Conservation (phyloP, 257 asterid species). For the Paulownia fortunei region DNA sequence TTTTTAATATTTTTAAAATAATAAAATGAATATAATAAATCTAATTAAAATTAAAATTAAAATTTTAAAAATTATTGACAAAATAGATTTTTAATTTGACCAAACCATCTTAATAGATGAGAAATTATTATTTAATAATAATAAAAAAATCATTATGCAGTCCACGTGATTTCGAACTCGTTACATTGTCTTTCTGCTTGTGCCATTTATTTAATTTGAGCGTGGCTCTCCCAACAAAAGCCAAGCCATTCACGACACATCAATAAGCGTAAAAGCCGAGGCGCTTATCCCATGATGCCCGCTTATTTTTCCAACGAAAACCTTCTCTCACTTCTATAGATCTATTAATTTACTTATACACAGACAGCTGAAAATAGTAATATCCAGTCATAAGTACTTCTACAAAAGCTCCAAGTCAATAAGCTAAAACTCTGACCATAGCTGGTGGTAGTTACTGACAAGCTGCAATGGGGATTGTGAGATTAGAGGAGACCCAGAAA, state of each 20-base stretch:
- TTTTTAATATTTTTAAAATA: no score
- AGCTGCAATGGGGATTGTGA: slow-evolving; percentile 69
- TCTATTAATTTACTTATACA: background rate
- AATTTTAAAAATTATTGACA: no score
- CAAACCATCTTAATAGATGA: no score
- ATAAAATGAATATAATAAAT: no score
- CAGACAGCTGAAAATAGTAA: background rate
- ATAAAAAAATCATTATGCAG: no score
- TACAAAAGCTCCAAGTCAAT: no score
- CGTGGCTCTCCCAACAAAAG: background rate
- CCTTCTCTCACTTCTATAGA: background rate
- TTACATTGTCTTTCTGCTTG: no score
- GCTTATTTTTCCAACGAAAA: slow-evolving; percentile 27
- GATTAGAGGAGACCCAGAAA: slow-evolving; percentile 57
- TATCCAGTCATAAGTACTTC: background rate
- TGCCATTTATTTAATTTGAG: background rate
- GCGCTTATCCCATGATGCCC: slow-evolving; percentile 33
- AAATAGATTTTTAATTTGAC: no score
- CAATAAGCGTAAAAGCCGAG: slow-evolving; percentile 21
- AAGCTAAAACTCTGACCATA: background rate
- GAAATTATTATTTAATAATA: no score
- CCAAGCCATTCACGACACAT: slow-evolving; percentile 11
- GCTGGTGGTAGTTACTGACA: background rate
- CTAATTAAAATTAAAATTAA: no score
- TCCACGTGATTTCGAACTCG: no score